A percentile compares a stretch with the other conserved stretches of the same genome.
phyloP scores from a whole-genome alignment of 2,329 filamentous ascomycete species.

The Microascus cirrosus region DNA sequence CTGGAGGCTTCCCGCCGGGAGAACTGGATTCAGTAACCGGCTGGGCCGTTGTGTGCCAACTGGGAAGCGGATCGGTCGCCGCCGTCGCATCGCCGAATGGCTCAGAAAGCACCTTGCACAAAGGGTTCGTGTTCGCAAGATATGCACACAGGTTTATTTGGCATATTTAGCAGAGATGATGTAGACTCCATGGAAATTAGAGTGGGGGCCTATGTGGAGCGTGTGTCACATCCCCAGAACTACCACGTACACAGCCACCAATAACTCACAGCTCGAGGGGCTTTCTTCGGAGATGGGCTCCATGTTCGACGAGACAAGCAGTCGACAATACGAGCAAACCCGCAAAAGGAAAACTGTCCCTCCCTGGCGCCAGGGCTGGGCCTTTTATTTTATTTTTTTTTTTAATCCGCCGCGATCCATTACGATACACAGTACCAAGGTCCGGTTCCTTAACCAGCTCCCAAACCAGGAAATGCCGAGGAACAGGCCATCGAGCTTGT shows the following conservation, averaged over 20 bases:
- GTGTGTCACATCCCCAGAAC: not conserved
- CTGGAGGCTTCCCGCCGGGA: too few relatives aligned
- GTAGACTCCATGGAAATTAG: slow-evolving; percentile 1
- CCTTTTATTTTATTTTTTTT: too few relatives aligned
- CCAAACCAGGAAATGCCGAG: not conserved
- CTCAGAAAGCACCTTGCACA: not conserved
- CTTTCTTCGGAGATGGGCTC: not conserved
- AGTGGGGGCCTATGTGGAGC: not conserved
- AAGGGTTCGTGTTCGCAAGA: not conserved
- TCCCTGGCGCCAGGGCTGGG: not conserved
- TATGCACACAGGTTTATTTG: not conserved
- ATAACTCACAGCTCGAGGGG: not conserved
- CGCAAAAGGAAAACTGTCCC: not conserved
- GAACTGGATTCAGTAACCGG: too few relatives aligned
- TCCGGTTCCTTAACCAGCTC: not conserved
- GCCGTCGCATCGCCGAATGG: not conserved
- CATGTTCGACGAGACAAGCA: not conserved
- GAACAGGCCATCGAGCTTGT: not conserved
- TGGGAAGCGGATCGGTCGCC: too few relatives aligned
- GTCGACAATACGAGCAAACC: not conserved
- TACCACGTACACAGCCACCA: not conserved
- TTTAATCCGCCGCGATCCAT: too few relatives aligned
- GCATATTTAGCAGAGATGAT: not conserved
- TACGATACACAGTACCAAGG: too few relatives aligned
- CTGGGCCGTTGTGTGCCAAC: too few relatives aligned